Percentiles rank a stretch among this genome's conserved stretches.
Evolutionary conservation across 2,329 filamentous ascomycete genomes (phyloP).

Genomic region (Pseudocercospora musae): DNA sequence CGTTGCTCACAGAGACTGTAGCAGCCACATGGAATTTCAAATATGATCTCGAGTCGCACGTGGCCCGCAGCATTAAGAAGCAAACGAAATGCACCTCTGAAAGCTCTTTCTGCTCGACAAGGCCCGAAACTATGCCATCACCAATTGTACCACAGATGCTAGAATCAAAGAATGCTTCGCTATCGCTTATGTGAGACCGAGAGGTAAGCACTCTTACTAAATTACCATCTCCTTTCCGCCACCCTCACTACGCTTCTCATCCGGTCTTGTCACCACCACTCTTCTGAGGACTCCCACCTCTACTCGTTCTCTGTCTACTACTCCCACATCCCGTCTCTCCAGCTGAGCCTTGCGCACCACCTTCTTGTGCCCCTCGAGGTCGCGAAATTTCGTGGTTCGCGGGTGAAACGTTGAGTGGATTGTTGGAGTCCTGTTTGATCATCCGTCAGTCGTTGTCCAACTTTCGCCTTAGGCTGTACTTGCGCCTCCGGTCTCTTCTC

Average conservation of each 20-base stretch:
- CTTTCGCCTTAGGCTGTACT: not conserved
- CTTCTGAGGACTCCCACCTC: conserved; percentile 22
- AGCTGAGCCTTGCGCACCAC: conserved; percentile 39
- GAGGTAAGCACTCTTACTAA: not conserved
- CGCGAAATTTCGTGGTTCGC: conserved; percentile 58
- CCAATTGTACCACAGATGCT: not conserved
- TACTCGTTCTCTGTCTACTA: conserved; percentile 25
- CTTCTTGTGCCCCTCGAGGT: conserved; percentile 45
- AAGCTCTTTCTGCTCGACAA: too few relatives aligned
- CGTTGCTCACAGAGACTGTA: not conserved
- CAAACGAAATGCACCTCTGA: too few relatives aligned
- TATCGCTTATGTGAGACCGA: too few relatives aligned
- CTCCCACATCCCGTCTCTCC: conserved; percentile 33
- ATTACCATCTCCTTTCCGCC: not conserved
- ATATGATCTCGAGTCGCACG: not conserved
- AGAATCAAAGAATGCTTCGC: not conserved
- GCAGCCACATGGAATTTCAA: not conserved
- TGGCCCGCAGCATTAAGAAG: too few relatives aligned
- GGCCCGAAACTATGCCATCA: too few relatives aligned
- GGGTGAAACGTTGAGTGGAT: conserved; percentile 58
- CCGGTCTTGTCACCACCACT: conserved; percentile 26
- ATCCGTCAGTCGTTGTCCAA: conserved; percentile 5
- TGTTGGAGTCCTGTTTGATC: conserved; percentile 34
- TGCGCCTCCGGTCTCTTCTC: conserved; percentile 31
- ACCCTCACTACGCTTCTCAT: too few relatives aligned